Conservation (phyloP, 108 stramenopile species). For the Nitzschia sp. region DNA sequence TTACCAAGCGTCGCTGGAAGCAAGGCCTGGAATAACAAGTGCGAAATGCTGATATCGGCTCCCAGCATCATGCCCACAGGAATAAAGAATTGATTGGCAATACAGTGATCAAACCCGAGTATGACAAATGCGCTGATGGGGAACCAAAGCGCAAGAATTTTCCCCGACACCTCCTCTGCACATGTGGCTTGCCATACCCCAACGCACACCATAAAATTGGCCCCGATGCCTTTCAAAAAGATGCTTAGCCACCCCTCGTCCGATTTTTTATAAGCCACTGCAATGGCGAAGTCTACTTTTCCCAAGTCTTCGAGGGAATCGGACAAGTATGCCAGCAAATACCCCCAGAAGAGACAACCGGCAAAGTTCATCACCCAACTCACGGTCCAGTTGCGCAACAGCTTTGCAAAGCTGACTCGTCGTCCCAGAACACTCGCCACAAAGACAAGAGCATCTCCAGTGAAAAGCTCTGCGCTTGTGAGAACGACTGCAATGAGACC, state of each 20-base stretch:
- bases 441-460: conserved; percentile 46
- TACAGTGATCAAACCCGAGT: conserved; percentile 58
- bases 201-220: conserved; percentile 53
- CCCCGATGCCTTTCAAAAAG: conserved; percentile 45
- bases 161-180: conserved; percentile 45
- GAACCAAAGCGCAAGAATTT: conserved; percentile 46
- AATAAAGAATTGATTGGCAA: conserved; percentile 81
- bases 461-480: conserved; percentile 44
- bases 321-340: conserved; percentile 24
- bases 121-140: conserved; percentile 51
- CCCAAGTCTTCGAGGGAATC: conserved; percentile 36
- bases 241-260: conserved; percentile 18
- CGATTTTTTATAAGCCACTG: conserved; percentile 41
- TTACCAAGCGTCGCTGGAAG: conserved; percentile 21
- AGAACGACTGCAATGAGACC: conserved; percentile 41
- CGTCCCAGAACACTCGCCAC: conserved; percentile 28
- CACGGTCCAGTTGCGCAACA: conserved; percentile 46
- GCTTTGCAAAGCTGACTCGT: conserved; percentile 18
- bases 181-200: conserved; percentile 45
- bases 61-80: conserved; percentile 63
- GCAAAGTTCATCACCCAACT: conserved; percentile 43
- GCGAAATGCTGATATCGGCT: conserved; percentile 15
- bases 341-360: conserved; percentile 41
- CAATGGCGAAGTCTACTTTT: conserved; percentile 26
- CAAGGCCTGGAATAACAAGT: conserved; percentile 19